phyloP scores from a whole-genome alignment of 2,329 filamentous ascomycete species.

The Pseudogymnoascus sp. region DNA sequence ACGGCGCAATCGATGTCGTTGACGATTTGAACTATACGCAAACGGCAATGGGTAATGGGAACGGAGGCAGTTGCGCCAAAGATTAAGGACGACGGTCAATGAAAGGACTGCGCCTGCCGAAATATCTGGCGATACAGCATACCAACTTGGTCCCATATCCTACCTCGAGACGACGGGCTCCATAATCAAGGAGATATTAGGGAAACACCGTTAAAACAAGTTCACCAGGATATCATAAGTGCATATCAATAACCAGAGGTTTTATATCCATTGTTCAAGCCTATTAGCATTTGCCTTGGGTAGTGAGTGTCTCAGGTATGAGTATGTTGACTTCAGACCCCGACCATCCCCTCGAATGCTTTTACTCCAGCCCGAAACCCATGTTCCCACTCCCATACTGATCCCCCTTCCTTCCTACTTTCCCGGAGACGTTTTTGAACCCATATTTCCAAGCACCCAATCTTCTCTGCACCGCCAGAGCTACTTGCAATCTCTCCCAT shows the following conservation, averaged over 20 bases:
- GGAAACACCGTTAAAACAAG: background rate
- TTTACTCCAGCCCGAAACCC: conserved; percentile 30
- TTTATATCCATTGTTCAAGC: conserved; percentile 7
- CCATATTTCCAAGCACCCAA: conserved; percentile 52
- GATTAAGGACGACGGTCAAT: background rate
- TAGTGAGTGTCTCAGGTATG: too few species aligned
- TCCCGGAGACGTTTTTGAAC: conserved; percentile 44
- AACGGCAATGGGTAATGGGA: background rate
- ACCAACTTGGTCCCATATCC: background rate
- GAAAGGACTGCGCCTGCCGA: background rate
- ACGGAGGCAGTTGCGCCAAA: background rate
- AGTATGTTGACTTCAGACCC: background rate
- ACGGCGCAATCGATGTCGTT: background rate
- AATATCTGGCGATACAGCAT: background rate
- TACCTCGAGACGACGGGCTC: background rate
- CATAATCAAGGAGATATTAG: background rate
- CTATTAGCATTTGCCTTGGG: too few species aligned
- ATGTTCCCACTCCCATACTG: conserved; percentile 34
- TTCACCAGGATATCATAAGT: background rate
- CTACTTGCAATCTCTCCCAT: conserved; percentile 19
- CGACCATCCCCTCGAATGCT: conserved; percentile 26
- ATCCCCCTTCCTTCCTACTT: conserved; percentile 36
- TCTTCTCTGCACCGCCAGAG: conserved; percentile 37
- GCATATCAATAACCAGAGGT: background rate
- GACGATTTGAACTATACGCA: background rate